Evolutionary conservation across 768 basidiomycete genomes (phyloP), one percentile per base, ranked within the genome.

Genomic region (Lentinus tigrinus): DNA sequence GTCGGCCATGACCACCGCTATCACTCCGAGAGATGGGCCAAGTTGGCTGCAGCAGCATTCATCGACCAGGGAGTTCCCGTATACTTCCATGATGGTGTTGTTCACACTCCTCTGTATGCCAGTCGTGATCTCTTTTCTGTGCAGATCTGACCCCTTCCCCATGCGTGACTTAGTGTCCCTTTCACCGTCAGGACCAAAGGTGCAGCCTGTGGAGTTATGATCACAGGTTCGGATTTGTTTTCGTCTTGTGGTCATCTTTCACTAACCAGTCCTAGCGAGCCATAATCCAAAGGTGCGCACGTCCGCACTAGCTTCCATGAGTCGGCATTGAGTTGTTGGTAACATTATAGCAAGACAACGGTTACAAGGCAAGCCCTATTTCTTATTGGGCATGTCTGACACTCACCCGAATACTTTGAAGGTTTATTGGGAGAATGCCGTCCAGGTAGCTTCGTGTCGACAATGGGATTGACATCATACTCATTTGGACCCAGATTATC

Each of bases 371-470:
- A 47, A 57, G 66, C 14, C 19, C 0, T 16, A 42, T 23, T 23
- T 6, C 21, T 6, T n/a, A 16, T 3, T 34, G 11, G 42, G n/a
- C 16, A 6, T 10, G 24, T 58, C 16, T n/a, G 40, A 42, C n/a
- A n/a, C 40, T 42, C 7, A 6, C 3, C 1, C 31, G 17, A 42
- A 14, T 4, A 8, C 9, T 42, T 17, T n/a, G 13, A 19, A 92
- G 90, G 91, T 93, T 19, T 93, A 93, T 64, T 93, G 91, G 91
- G 89, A 91, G 70, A 93, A 93, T 65, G 90, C 82, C 0, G 88
- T 93, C 0, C 91, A 93, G 76, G 91, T 91, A 28, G 34, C 8
- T 3, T 16, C 17, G 26, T 23, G 31, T 10, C 17, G 26, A 26
- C 10, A 56, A 46, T 10, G 19, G 42, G 5, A 55, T 23, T 26